Conservation (phyloP, 1,284 basidiomycete species). For the Mycosarcoma mackinlayi region DNA sequence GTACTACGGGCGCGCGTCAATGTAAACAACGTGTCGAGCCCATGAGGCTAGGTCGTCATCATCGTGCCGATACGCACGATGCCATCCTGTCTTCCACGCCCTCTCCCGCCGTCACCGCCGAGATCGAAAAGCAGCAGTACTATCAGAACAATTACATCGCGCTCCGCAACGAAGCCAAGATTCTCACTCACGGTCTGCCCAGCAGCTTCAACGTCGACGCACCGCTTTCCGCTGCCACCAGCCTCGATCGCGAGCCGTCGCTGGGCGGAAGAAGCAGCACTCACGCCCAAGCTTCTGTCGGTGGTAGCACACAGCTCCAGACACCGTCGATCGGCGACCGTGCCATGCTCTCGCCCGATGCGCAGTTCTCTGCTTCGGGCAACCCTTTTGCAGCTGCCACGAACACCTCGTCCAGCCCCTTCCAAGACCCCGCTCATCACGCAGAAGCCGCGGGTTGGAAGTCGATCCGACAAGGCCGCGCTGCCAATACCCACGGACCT, state of each 20-base stretch:
- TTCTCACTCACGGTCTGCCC: slow-evolving; percentile 32
- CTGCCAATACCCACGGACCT: slow-evolving; percentile 29
- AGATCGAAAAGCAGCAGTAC: slow-evolving; percentile 49
- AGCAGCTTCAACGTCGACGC: slow-evolving; percentile 26
- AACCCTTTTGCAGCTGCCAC: slow-evolving; percentile 33
- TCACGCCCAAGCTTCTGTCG: slow-evolving; percentile 30
- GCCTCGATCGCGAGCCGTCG: slow-evolving; percentile 34
- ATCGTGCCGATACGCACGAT: slow-evolving; percentile 49
- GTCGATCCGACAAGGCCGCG: slow-evolving; percentile 19
- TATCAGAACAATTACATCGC: slow-evolving; percentile 52
- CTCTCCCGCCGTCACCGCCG: slow-evolving; percentile 16
- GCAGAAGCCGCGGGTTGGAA: slow-evolving; percentile 36
- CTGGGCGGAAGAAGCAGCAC: slow-evolving; percentile 39
- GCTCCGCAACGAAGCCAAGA: slow-evolving; percentile 42
- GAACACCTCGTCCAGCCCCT: slow-evolving; percentile 28
- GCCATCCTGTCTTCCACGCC: slow-evolving; percentile 30
- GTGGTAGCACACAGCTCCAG: slow-evolving; percentile 47
- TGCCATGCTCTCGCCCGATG: slow-evolving; percentile 53
- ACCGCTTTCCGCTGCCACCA: slow-evolving; percentile 39
- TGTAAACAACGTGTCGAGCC: slow-evolving; percentile 27
- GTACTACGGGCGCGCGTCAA: slow-evolving; percentile 36
- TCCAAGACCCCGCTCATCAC: slow-evolving; percentile 24
- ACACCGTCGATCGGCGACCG: slow-evolving; percentile 53
- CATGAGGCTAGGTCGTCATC: slow-evolving; percentile 40
- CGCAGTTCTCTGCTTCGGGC: slow-evolving; percentile 22